A percentile compares a stretch with the other conserved stretches of the same genome.
These are phyloP conservation scores for Eugenia klotzschiana DNA, from an alignment of 441 rosid genomes.

Conservation along the genomic window DNA sequence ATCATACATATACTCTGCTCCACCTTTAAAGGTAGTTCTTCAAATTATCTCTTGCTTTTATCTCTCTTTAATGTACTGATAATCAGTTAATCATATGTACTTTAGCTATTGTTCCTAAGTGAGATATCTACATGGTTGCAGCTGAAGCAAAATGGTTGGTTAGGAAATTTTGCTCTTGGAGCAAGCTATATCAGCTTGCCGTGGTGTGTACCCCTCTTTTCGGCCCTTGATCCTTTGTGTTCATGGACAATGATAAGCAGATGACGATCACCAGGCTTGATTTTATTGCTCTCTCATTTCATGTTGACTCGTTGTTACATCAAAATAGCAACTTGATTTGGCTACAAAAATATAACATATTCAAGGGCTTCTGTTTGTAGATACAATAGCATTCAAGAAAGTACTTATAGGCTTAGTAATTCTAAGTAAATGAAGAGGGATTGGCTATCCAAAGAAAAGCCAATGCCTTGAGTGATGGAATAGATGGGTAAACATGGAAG, in stretches of 20 bases:
- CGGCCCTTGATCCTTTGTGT: too few relatives aligned
- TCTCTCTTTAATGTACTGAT: neutral
- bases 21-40: slow-evolving; percentile 73
- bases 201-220: slow-evolving; percentile 29
- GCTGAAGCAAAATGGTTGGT: slow-evolving; percentile 98
- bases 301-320: neutral
- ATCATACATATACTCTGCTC: slow-evolving; percentile 93
- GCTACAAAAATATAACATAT: neutral
- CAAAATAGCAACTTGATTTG: neutral
- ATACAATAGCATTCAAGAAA: neutral
- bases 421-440: neutral
- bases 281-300: neutral
- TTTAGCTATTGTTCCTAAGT: slow-evolving; percentile 7
- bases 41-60: neutral
- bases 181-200: slow-evolving; percentile 96
- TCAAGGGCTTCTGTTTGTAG: neutral
- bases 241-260: neutral
- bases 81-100: neutral
- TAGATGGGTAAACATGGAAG: neutral
- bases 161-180: slow-evolving; percentile 92
- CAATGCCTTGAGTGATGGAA: neutral
- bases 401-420: neutral
- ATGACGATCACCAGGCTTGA: neutral
- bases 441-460: neutral
- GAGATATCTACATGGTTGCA: slow-evolving; percentile 19